Evolutionary conservation across 2,329 filamentous ascomycete species (phyloP).

Genomic region (Thelonectria olida): DNA sequence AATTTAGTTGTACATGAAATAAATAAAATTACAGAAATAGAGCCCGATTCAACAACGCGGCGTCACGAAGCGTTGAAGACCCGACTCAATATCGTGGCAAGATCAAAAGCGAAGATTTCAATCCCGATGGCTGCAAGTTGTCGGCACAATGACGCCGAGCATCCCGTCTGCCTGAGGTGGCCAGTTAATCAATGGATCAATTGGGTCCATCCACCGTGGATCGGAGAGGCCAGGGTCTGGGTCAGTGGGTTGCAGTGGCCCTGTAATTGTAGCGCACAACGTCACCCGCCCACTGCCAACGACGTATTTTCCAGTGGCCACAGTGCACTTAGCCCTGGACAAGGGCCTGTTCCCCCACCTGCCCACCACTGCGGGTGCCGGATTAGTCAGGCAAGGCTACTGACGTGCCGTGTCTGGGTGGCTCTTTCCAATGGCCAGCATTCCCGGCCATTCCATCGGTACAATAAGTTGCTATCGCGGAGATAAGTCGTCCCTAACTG

Average conservation of each 20-base stretch:
- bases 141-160: slow-evolving; percentile 34
- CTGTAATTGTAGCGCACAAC: slow-evolving; percentile 16
- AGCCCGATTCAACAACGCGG: slow-evolving; percentile 4
- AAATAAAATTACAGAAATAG: slow-evolving; percentile 24
- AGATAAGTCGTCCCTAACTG: neutral
- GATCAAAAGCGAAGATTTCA: slow-evolving; percentile 32
- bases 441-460: neutral
- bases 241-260: slow-evolving; percentile 15
- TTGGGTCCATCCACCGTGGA: slow-evolving; percentile 19
- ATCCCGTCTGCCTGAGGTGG: slow-evolving; percentile 21
- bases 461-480: slow-evolving; percentile 8
- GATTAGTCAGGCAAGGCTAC: slow-evolving; percentile 22
- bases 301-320: slow-evolving; percentile 11
- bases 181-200: slow-evolving; percentile 12
- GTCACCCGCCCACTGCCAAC: slow-evolving; percentile 7
- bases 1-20: slow-evolving; percentile 32
- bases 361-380: slow-evolving; percentile 5
- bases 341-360: slow-evolving; percentile 5
- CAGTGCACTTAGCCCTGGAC: neutral
- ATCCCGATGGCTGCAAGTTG: slow-evolving; percentile 23
- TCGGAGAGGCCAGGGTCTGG: slow-evolving; percentile 15
- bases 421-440: slow-evolving; percentile 18
- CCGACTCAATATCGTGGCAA: slow-evolving; percentile 23
- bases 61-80: slow-evolving; percentile 17
- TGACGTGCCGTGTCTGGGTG: slow-evolving; percentile 1